Conservation (phyloP, 2,329 filamentous ascomycete species). For the Alternaria incomplexa region DNA sequence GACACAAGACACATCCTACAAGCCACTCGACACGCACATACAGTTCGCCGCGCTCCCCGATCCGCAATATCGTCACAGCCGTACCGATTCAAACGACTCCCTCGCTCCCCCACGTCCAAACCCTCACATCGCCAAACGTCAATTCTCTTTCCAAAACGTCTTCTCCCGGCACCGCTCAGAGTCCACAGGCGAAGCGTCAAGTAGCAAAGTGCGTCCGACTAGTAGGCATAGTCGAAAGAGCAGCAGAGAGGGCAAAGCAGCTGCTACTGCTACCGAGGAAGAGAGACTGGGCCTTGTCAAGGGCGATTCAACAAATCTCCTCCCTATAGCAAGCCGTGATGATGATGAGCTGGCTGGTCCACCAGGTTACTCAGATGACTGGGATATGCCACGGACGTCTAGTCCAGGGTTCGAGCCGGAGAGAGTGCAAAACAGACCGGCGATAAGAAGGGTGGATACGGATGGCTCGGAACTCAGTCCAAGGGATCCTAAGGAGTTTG, state of each 20-base stretch:
- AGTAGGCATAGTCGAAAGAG: conserved; percentile 40
- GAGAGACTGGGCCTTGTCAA: conserved; percentile 83
- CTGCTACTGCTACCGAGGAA: conserved; percentile 72
- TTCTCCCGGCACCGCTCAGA: conserved; percentile 62
- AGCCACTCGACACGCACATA: conserved; percentile 44
- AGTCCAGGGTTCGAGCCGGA: conserved; percentile 18
- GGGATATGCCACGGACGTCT: conserved; percentile 13
- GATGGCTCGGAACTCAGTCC: conserved; percentile 8
- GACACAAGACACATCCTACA: conserved; percentile 58
- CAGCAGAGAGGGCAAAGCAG: conserved; percentile 47
- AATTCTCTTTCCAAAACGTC: conserved; percentile 92
- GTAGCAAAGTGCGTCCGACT: conserved; percentile 24
- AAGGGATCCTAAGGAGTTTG: conserved; percentile 10
- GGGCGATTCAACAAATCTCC: conserved; percentile 61
- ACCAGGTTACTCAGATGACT: conserved; percentile 22
- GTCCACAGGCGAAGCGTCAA: conserved; percentile 30
- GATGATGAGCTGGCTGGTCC: conserved; percentile 25
- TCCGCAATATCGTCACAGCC: conserved; percentile 40
- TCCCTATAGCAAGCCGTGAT: conserved; percentile 35
- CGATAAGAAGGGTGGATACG: conserved; percentile 13
- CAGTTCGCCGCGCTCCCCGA: conserved; percentile 55
- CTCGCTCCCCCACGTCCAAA: conserved; percentile 63
- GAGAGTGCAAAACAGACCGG: not conserved
- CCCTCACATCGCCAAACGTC: conserved; percentile 66
- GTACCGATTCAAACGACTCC: conserved; percentile 51